These are phyloP conservation scores for Aspergillus neotritici DNA, from an alignment of 2,329 filamentous ascomycete species.

Conservation along the genomic window DNA sequence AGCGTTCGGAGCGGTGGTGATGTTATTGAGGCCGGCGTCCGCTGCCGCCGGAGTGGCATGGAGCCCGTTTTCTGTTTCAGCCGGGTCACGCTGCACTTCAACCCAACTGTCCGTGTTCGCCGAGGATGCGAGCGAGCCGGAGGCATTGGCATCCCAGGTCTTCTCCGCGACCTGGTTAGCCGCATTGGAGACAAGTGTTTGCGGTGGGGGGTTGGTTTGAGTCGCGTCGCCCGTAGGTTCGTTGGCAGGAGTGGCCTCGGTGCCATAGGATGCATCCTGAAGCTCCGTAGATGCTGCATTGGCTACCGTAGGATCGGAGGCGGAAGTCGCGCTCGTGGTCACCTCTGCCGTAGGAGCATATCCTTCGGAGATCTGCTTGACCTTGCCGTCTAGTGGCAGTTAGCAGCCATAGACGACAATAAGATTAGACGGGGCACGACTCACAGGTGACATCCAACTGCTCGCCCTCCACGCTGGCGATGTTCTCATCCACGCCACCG, in stretches of 20 bases:
- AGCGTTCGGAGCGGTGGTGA: slow-evolving; percentile 48
- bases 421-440: slow-evolving; percentile 21
- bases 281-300: slow-evolving; percentile 58
- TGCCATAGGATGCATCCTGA: slow-evolving; percentile 45
- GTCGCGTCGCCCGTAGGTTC: slow-evolving; percentile 12
- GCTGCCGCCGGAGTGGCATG: slow-evolving; percentile 55
- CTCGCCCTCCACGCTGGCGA: slow-evolving; percentile 53
- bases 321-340: slow-evolving; percentile 28
- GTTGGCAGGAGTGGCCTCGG: slow-evolving; percentile 55
- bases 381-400: slow-evolving; percentile 42
- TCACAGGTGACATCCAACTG: slow-evolving; percentile 53
- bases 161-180: slow-evolving; percentile 46
- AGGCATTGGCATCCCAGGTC: slow-evolving; percentile 51
- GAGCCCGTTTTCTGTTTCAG: slow-evolving; percentile 66
- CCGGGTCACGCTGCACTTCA: slow-evolving; percentile 64
- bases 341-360: slow-evolving; percentile 38
- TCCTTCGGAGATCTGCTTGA: slow-evolving; percentile 47
- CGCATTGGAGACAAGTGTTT: slow-evolving; percentile 39
- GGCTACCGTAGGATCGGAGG: slow-evolving; percentile 55
- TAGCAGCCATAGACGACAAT: neutral
- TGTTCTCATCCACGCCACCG: slow-evolving; percentile 53
- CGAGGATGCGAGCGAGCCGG: slow-evolving; percentile 43
- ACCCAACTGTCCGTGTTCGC: slow-evolving; percentile 64
- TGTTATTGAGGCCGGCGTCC: slow-evolving; percentile 57
- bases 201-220: slow-evolving; percentile 28